A percentile compares a stretch with the other conserved stretches of the same genome.
phyloP scores from a whole-genome alignment of 495 filamentous ascomycete genomes.

The Lasiosphaeriaceae sp. region DNA sequence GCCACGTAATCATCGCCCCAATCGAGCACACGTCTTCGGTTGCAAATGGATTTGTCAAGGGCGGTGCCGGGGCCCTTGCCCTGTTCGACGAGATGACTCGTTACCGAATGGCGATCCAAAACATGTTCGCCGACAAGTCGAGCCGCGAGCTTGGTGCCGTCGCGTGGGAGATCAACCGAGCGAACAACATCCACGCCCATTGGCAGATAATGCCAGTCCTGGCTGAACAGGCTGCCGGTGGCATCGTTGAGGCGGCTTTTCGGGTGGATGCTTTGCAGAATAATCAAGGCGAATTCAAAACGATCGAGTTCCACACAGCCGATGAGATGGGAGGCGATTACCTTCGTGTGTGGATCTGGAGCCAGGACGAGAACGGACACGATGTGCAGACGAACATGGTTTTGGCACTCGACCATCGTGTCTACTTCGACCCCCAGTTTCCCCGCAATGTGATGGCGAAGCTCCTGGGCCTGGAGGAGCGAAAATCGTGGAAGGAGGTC shows the following conservation, averaged over 20 bases:
- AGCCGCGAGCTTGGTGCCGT: constrained; percentile 67
- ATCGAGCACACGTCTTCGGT: constrained; percentile 58
- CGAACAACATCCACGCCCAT: constrained; percentile 75
- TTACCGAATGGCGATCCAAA: constrained; percentile 68
- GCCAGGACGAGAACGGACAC: constrained; percentile 38
- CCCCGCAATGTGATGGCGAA: constrained; percentile 81
- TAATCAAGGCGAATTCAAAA: constrained; percentile 55
- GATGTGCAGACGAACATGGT: constrained; percentile 44
- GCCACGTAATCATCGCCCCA: constrained; percentile 89
- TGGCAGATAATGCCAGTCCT: constrained; percentile 92
- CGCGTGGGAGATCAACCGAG: constrained; percentile 84
- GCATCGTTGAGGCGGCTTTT: constrained; percentile 78
- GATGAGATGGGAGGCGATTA: constrained; percentile 57
- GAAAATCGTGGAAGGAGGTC: constrained; percentile 79
- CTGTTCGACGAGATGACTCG: constrained; percentile 75
- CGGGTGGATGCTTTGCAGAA: constrained; percentile 77
- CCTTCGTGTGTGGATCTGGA: constrained; percentile 83
- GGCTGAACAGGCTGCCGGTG: constrained; percentile 55
- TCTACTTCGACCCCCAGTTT: constrained; percentile 58
- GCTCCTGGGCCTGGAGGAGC: constrained; percentile 68
- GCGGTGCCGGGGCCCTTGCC: constrained; percentile 43
- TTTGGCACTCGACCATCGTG: constrained; percentile 41
- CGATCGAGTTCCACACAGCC: constrained; percentile 34
- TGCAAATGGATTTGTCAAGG: constrained; percentile 51
- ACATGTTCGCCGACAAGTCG: constrained; percentile 57